phyloP scores from a whole-genome alignment of 768 basidiomycete species.

The Auricularia auricula-judae region DNA sequence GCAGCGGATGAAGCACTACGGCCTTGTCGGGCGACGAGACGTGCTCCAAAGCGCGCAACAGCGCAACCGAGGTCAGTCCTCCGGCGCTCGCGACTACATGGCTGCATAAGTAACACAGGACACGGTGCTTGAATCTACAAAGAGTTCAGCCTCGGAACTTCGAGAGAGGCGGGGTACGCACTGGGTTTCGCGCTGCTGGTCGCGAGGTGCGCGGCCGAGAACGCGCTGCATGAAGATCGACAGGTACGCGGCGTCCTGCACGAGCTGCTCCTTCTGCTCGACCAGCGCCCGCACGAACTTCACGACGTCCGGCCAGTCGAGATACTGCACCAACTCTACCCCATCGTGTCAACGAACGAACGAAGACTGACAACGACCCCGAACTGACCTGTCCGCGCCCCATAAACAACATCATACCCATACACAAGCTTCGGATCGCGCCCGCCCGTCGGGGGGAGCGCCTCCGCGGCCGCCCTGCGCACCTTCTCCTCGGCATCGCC shows the following conservation, averaged over 20 bases:
- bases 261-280: conserved; percentile 41
- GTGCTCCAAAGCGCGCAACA: conserved; percentile 39
- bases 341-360: no score
- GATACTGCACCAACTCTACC: conserved; percentile 44
- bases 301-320: conserved; percentile 52
- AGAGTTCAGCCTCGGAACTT: background rate
- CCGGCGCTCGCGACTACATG: conserved; percentile 55
- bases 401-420: conserved; percentile 66
- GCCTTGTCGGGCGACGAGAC: conserved; percentile 41
- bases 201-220: conserved; percentile 29
- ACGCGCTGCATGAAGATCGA: conserved; percentile 49
- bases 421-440: conserved; percentile 45
- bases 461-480: conserved; percentile 45
- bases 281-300: conserved; percentile 45
- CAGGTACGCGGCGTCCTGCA: conserved; percentile 49
- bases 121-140: conserved; percentile 53
- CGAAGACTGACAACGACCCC: no score
- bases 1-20: conserved; percentile 46
- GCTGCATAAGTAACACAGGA: conserved; percentile 70
- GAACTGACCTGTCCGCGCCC: conserved; percentile 41
- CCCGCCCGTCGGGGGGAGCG: conserved; percentile 36
- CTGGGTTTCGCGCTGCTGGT: conserved; percentile 45
- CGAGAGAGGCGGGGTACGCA: conserved; percentile 21
- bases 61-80: conserved; percentile 33
- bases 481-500: conserved; percentile 31